phyloP scores from a whole-genome alignment of 202 grass and related monocot species.

The Panicum hallii region DNA sequence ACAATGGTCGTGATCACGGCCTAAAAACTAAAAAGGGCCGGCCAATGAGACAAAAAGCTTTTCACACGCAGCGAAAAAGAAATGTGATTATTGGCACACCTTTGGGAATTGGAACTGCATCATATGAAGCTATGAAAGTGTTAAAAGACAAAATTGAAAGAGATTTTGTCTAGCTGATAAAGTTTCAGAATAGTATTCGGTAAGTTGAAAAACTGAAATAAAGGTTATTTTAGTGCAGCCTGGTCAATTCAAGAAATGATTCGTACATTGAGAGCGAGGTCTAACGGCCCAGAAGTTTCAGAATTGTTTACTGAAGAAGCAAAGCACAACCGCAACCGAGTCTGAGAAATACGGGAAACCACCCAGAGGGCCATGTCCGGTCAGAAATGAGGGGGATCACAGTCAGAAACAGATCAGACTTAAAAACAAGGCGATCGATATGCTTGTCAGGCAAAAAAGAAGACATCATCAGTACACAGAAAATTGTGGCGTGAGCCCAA shows the following conservation, averaged over 20 bases:
- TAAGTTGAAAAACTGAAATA: not conserved
- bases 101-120: constrained; percentile 10
- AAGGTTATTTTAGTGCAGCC: not conserved
- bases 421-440: not conserved
- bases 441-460: constrained; percentile 24
- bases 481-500: constrained; percentile 24
- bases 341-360: not conserved
- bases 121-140: not conserved
- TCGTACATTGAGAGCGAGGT: not conserved
- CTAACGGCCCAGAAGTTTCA: not conserved
- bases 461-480: constrained; percentile 19
- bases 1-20: constrained; percentile 14
- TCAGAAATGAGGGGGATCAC: not conserved
- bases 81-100: not conserved
- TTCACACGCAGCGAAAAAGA: constrained; percentile 1
- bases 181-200: not conserved
- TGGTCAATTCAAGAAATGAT: constrained; percentile 13
- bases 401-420: not conserved
- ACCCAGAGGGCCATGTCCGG: not conserved
- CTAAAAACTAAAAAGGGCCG: not conserved
- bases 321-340: constrained; percentile 10
- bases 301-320: not conserved
- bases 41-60: constrained; percentile 31
- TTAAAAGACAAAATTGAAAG: not conserved
- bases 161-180: not conserved